phyloP scores from a whole-genome alignment of 257 asterid genomes.

The Solanum chilense region DNA sequence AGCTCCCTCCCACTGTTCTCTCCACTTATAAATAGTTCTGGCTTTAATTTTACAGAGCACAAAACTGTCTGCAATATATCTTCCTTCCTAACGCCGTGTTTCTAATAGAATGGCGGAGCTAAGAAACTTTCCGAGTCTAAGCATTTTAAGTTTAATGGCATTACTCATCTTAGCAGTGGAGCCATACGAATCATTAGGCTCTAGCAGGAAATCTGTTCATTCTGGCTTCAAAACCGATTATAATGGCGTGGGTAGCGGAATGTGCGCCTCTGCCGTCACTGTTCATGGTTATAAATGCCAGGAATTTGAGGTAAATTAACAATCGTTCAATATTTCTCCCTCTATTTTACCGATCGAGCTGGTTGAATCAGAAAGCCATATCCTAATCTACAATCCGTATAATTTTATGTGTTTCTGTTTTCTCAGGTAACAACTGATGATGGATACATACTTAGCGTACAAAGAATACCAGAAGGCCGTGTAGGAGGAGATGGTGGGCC shows the following conservation, averaged over 20 bases:
- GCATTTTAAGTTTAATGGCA: slow-evolving; percentile 3
- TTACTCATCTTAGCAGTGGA: background rate
- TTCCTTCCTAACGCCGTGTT: background rate
- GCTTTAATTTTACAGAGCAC: background rate
- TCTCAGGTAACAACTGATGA: slow-evolving; percentile 33
- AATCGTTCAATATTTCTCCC: background rate
- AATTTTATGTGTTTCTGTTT: background rate
- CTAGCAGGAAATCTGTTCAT: slow-evolving; percentile 12
- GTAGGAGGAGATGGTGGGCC: slow-evolving; percentile 1
- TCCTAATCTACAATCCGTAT: background rate
- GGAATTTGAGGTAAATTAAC: slow-evolving; percentile 35
- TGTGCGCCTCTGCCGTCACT: slow-evolving; percentile 42
- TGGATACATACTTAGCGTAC: slow-evolving; percentile 35
- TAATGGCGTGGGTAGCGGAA: slow-evolving; percentile 13
- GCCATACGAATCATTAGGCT: slow-evolving; percentile 23
- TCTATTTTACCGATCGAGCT: background rate
- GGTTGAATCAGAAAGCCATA: background rate
- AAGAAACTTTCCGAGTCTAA: background rate
- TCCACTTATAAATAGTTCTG: too few species aligned
- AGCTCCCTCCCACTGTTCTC: background rate
- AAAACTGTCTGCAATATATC: background rate
- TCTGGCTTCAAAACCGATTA: background rate
- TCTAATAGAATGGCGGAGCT: slow-evolving; percentile 16
- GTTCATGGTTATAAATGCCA: slow-evolving; percentile 60
- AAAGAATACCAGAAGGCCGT: slow-evolving; percentile 31